These are phyloP conservation scores for Solanum rostratum DNA, from an alignment of 257 asterid genomes.

Conservation along the genomic window DNA sequence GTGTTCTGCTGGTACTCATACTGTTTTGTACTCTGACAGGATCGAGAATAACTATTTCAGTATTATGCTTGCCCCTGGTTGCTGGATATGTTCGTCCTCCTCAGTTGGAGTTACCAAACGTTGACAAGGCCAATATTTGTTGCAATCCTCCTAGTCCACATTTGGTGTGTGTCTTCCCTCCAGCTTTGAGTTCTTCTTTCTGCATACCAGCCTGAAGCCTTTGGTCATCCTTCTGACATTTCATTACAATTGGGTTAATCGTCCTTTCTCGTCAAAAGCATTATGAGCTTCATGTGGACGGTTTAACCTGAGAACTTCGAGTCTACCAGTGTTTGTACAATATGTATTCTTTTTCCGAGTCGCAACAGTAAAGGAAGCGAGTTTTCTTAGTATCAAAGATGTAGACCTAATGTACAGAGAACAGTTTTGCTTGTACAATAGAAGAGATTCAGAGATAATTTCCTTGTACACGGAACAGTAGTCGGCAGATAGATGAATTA, in stretches of 20 bases:
- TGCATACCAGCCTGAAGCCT: constrained; percentile 54
- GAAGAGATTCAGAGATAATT: neutral
- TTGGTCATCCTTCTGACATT: neutral
- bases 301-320: neutral
- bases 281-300: neutral
- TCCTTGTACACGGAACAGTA: neutral
- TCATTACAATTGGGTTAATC: neutral
- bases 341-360: neutral
- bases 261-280: neutral
- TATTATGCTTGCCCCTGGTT: constrained; percentile 79
- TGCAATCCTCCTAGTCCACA: constrained; percentile 98
- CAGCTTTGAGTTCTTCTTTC: constrained; percentile 83
- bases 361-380: neutral
- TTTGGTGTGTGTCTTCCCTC: constrained; percentile 85
- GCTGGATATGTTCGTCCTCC: constrained; percentile 97
- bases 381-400: neutral
- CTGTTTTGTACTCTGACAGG: constrained; percentile 34
- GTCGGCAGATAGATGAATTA: neutral
- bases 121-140: constrained; percentile 57
- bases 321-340: neutral
- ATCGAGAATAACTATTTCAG: constrained; percentile 62
- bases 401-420: neutral
- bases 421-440: constrained; percentile 5
- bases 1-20: neutral
- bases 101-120: constrained; percentile 67